Base-by-base conservation (phyloP, 768 basidiomycete species). In the Leccinum boreale region DNA sequence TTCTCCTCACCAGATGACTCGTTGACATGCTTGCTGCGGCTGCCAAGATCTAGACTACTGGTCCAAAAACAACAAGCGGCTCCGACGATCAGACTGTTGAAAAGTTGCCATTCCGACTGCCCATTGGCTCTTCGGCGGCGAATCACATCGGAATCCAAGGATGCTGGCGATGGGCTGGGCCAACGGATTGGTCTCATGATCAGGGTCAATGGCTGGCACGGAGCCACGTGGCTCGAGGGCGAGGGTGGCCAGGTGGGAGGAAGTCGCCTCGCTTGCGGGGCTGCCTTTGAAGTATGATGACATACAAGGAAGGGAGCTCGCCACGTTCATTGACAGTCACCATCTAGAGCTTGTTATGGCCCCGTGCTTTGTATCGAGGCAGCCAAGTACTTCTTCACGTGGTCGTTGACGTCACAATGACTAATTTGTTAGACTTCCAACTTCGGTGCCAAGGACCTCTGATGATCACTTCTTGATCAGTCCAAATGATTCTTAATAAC, bases 121-220 rank as follows among this genome's bases (percentile, higher is more conserved):
- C 70, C 9, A 81, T 56, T 31, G 76, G 65, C 56, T 79, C 76
- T 19, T 63, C 57, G 49, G 73, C 70, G 15, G 79, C 77, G 5
- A 85, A n/a, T 42, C 39, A 2, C 10, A 19, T 2, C n/a, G 26
- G 12, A 72, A 65, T 7, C 70, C 68, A 11, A 81, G 59, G 56
- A 78, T 74, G 2, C 70, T 59, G 2, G 69, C 67, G 51, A 80
- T 75, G 9, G 81, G 80, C 55, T 82, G 80, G 56, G 77, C 77
- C 29, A 84, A 69, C 55, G 79, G 80, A 52, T 73, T 17, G 67
- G 65, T 58, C 31, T 46, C 54, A 58, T 58, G n/a, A 53, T 61
- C 12, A n/a, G 29, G 31, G 35, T 56, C 52, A 23, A 51, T 31
- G 35, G 35, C 23, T 14, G 31, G 23, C 8, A 39, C 36, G 19